Percentiles rank a stretch among this genome's conserved stretches.
Evolutionary conservation across 306 rosid species (phyloP).

Genomic region (Dryas octopetala): DNA sequence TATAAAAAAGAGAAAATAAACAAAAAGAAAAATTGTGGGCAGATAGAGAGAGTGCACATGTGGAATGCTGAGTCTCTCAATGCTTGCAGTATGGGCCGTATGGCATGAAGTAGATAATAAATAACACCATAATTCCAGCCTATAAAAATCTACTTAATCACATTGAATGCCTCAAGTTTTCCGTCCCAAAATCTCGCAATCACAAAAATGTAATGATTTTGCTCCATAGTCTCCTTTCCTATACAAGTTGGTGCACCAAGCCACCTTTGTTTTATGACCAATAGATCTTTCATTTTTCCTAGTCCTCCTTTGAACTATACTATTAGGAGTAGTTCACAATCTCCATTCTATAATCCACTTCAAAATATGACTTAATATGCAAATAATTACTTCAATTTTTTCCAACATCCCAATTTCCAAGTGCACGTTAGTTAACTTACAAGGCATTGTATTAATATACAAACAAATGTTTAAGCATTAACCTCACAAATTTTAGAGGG

Average conservation of each 20-base stretch:
- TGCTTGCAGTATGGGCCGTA: neutral
- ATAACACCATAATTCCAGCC: neutral
- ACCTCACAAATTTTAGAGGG: conserved; percentile 16
- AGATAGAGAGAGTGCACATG: neutral
- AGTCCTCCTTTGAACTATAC: neutral
- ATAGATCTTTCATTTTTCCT: neutral
- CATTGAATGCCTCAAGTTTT: neutral
- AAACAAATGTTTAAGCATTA: neutral
- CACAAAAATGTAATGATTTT: neutral
- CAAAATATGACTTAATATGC: neutral
- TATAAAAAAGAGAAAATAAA: conserved; percentile 1
- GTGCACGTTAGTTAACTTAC: neutral
- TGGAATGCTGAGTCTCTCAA: neutral
- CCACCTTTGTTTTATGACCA: neutral
- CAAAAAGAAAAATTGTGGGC: neutral
- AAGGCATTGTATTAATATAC: neutral
- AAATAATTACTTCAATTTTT: neutral
- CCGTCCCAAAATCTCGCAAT: neutral
- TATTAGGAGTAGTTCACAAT: neutral
- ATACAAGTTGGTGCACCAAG: neutral
- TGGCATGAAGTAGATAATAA: neutral
- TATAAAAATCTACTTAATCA: neutral
- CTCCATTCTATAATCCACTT: neutral
- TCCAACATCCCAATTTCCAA: neutral
- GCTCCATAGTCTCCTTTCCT: neutral